These are phyloP conservation scores for Diplodia scrobiculata DNA, from an alignment of 2,329 filamentous ascomycete genomes.

Conservation along the genomic window DNA sequence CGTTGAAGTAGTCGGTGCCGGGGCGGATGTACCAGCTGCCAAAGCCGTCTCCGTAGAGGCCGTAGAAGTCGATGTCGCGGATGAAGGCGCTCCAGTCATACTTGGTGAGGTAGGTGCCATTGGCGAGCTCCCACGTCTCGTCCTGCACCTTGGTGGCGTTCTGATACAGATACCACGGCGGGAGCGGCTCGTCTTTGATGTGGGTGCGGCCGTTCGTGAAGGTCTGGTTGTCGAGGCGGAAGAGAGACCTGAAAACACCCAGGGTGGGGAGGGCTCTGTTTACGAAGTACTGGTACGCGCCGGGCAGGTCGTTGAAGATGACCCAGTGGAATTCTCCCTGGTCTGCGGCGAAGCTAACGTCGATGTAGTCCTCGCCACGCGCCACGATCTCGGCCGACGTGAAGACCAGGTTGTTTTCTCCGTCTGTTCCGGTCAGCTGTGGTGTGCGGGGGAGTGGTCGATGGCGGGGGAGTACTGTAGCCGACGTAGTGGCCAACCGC, in stretches of 20 bases:
- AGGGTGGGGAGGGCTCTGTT: slow-evolving; percentile 53
- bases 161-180: slow-evolving; percentile 49
- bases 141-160: slow-evolving; percentile 55
- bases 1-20: slow-evolving; percentile 43
- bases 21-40: slow-evolving; percentile 55
- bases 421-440: slow-evolving; percentile 42
- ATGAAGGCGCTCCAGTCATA: slow-evolving; percentile 53
- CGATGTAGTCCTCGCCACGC: slow-evolving; percentile 46
- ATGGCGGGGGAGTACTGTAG: slow-evolving; percentile 42
- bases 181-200: slow-evolving; percentile 51
- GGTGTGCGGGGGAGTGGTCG: background rate
- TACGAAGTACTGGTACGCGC: slow-evolving; percentile 59
- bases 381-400: slow-evolving; percentile 49
- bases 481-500: slow-evolving; percentile 51
- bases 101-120: slow-evolving; percentile 57
- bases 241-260: slow-evolving; percentile 56
- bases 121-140: slow-evolving; percentile 55
- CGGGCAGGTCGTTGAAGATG: slow-evolving; percentile 52
- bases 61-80: slow-evolving; percentile 50
- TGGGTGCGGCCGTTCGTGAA: slow-evolving; percentile 53
- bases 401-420: slow-evolving; percentile 52
- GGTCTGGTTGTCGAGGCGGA: slow-evolving; percentile 53
- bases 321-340: slow-evolving; percentile 59
- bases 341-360: slow-evolving; percentile 52
- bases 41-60: slow-evolving; percentile 54